phyloP scores from a whole-genome alignment of 495 filamentous ascomycete genomes.

The Melanomma pulvis-pyrius region DNA sequence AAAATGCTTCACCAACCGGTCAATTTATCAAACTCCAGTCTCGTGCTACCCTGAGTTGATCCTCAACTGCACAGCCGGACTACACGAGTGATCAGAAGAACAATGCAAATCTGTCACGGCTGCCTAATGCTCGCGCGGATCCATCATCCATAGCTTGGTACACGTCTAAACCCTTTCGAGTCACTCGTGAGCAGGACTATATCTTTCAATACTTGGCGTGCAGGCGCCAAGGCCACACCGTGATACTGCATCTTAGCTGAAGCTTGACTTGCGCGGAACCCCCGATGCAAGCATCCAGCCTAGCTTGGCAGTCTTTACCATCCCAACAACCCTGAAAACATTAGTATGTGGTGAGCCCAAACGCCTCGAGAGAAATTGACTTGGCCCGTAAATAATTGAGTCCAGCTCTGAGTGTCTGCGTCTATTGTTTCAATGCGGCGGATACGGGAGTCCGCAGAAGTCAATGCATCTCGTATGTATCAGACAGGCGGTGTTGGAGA shows the following conservation, averaged over 20 bases:
- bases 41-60: too few relatives aligned
- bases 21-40: too few relatives aligned
- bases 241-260: not conserved
- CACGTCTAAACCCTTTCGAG: not conserved
- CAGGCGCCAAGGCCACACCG: slow-evolving; percentile 5
- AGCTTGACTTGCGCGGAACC: slow-evolving; percentile 6
- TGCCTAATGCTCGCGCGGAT: not conserved
- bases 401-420: not conserved
- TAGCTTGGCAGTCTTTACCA: not conserved
- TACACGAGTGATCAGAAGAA: too few relatives aligned
- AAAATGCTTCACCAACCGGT: too few relatives aligned
- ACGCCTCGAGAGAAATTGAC: not conserved
- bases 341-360: not conserved
- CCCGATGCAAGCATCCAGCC: not conserved
- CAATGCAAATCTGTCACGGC: too few relatives aligned
- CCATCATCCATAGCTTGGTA: not conserved
- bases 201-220: slow-evolving; percentile 17
- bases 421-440: not conserved
- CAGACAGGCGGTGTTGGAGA: not conserved
- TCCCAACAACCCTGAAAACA: not conserved
- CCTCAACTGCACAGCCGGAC: too few relatives aligned
- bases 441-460: not conserved
- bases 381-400: not conserved
- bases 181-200: not conserved
- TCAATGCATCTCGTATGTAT: not conserved